Evolutionary conservation across 805 yeast genomes (phyloP).

Genomic region (Pichia rugopelliculosa): DNA sequence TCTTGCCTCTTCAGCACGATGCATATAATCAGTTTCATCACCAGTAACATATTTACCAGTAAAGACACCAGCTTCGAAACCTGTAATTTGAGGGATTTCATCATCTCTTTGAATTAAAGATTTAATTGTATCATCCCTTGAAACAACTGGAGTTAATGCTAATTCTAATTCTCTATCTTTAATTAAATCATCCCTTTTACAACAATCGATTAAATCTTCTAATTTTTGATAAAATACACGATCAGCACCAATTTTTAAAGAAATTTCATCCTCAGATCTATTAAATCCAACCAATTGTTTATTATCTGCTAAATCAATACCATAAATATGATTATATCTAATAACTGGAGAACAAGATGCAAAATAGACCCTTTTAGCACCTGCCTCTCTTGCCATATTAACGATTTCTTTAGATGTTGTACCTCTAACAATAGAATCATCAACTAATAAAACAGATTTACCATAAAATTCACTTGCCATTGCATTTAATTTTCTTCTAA

Average conservation of each 20-base stretch:
- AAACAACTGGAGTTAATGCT: slow-evolving; percentile 30
- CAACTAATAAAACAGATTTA: slow-evolving; percentile 81
- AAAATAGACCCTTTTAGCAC: slow-evolving; percentile 89
- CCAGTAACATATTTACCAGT: slow-evolving; percentile 96
- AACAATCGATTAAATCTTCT: slow-evolving; percentile 76
- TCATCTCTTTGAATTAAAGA: slow-evolving; percentile 20
- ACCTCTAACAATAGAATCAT: slow-evolving; percentile 96
- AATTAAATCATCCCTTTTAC: slow-evolving; percentile 34
- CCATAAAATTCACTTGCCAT: slow-evolving; percentile 89
- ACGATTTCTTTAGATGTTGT: slow-evolving; percentile 96
- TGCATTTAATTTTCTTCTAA: slow-evolving; percentile 90
- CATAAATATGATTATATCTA: slow-evolving; percentile 90
- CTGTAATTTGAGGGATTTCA: slow-evolving; percentile 33
- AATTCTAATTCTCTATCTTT: slow-evolving; percentile 28
- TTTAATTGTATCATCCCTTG: slow-evolving; percentile 24
- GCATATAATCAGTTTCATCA: slow-evolving; percentile 72
- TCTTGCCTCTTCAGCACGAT: slow-evolving; percentile 74
- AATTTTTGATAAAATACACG: slow-evolving; percentile 81
- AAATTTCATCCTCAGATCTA: slow-evolving; percentile 67
- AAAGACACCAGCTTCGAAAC: slow-evolving; percentile 94
- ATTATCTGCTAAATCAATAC: slow-evolving; percentile 94
- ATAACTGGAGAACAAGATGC: slow-evolving; percentile 99
- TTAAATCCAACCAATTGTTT: slow-evolving; percentile 87
- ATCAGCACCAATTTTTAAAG: slow-evolving; percentile 80
- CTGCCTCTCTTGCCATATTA: slow-evolving; percentile 97